phyloP scores from a whole-genome alignment of 2,329 filamentous ascomycete species.

The Neonectria neomacrospora region DNA sequence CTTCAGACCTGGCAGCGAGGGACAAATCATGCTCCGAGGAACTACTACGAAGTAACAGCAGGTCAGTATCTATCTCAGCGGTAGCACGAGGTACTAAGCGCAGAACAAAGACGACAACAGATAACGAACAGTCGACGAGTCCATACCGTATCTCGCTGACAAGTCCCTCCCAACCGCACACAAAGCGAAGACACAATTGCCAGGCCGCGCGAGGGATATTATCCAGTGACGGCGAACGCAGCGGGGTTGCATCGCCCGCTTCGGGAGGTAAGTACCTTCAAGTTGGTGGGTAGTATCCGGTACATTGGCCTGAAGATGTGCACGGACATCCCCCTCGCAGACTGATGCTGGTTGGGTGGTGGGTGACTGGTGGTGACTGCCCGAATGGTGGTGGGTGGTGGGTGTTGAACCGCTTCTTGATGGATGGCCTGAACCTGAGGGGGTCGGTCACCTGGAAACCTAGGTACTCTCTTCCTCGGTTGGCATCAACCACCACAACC shows the following conservation, averaged over 20 bases:
- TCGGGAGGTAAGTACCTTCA: not conserved
- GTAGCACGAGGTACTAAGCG: not conserved
- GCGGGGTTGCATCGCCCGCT: conserved; percentile 7
- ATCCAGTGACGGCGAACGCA: not conserved
- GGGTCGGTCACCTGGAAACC: conserved; percentile 14
- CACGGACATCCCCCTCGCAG: not conserved
- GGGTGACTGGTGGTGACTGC: no score
- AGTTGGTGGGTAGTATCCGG: no score
- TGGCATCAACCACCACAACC: not conserved
- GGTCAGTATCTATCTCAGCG: not conserved
- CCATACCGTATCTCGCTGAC: not conserved
- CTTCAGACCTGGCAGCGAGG: not conserved
- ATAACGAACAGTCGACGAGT: not conserved
- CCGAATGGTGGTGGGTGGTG: not conserved
- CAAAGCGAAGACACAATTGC: not conserved
- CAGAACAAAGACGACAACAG: not conserved
- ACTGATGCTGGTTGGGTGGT: conserved; percentile 1
- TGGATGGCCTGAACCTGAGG: conserved; percentile 26
- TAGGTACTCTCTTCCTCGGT: not conserved
- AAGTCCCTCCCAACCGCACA: not conserved
- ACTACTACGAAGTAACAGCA: not conserved
- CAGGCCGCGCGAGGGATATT: conserved; percentile 14
- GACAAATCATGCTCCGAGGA: not conserved
- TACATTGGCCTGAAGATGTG: conserved; percentile 4
- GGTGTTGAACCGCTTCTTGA: conserved; percentile 11